A percentile compares a stretch with the other conserved stretches of the same genome.
These are phyloP conservation scores for Cronartium quercuum DNA, from an alignment of 1,284 basidiomycete genomes.

Conservation along the genomic window DNA sequence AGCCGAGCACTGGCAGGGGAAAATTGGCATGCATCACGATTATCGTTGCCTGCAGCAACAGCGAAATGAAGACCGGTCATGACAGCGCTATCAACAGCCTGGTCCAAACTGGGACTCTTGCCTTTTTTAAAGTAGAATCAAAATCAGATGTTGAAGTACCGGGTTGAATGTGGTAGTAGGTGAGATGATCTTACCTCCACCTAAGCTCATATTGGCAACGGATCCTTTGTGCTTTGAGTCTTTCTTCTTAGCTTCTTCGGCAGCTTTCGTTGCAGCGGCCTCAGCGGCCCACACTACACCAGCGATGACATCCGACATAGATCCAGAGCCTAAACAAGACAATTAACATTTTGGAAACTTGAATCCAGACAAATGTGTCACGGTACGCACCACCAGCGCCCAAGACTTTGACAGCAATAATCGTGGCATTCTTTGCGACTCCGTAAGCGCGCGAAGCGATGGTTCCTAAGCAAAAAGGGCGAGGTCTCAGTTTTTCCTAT, in stretches of 20 bases:
- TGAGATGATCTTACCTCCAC: conserved; percentile 73
- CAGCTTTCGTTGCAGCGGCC: conserved; percentile 57
- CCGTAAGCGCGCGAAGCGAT: conserved; percentile 71
- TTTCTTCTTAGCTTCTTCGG: conserved; percentile 61
- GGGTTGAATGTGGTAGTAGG: conserved; percentile 59
- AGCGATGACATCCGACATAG: conserved; percentile 86
- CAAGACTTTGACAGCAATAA: conserved; percentile 96
- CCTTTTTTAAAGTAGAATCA: background rate
- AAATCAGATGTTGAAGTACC: conserved; percentile 41
- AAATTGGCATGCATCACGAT: conserved; percentile 69
- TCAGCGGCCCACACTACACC: conserved; percentile 79
- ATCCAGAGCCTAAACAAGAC: conserved; percentile 72
- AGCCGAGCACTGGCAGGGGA: conserved; percentile 69
- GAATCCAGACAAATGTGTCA: background rate
- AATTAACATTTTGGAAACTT: background rate
- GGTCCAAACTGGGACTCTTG: background rate
- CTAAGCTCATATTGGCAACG: conserved; percentile 96
- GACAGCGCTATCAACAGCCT: conserved; percentile 16
- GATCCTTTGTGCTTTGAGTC: conserved; percentile 78
- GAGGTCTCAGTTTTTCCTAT: background rate
- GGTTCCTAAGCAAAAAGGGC: conserved; percentile 45
- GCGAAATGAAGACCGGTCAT: conserved; percentile 44
- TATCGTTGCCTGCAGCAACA: conserved; percentile 53
- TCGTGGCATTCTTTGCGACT: conserved; percentile 85
- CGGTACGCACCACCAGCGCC: conserved; percentile 53